These are phyloP conservation scores for Arctostaphylos glauca DNA, from an alignment of 148 eudicot genomes.

Conservation along the genomic window DNA sequence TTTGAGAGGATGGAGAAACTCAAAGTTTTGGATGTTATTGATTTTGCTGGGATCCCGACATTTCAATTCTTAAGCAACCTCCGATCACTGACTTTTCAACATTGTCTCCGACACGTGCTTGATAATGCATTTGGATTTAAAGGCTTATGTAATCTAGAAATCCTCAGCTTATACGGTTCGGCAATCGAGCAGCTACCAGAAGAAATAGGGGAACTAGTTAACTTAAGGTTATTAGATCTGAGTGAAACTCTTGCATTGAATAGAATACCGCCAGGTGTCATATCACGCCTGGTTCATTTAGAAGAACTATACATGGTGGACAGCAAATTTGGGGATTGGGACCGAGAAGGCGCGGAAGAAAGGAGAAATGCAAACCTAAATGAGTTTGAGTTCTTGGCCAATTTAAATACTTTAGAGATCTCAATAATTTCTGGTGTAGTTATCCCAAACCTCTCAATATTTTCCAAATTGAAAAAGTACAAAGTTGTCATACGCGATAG, in stretches of 20 bases:
- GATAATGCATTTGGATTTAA: constrained; percentile 25
- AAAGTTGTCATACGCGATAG: not conserved
- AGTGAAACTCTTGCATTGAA: constrained; percentile 9
- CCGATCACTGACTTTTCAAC: too few relatives aligned
- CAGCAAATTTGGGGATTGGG: constrained; percentile 21
- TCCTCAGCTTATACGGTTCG: constrained; percentile 37
- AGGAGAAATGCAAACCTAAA: constrained; percentile 18
- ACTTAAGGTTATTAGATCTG: constrained; percentile 35
- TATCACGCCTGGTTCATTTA: constrained; percentile 23
- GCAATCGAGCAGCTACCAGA: constrained; percentile 25
- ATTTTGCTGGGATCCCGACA: constrained; percentile 17
- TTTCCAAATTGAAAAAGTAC: not conserved
- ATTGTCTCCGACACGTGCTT: too few relatives aligned
- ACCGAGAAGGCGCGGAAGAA: not conserved
- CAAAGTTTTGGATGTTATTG: constrained; percentile 28
- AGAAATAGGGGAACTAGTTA: constrained; percentile 31
- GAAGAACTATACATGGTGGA: constrained; percentile 37
- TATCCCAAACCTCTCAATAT: not conserved
- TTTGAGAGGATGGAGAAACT: constrained; percentile 39
- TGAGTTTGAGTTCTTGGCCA: constrained; percentile 22
- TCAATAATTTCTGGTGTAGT: not conserved
- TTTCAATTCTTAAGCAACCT: constrained; percentile 34
- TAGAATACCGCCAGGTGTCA: constrained; percentile 24
- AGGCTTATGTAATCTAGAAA: constrained; percentile 33
- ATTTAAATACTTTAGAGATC: constrained; percentile 16